Base-by-base conservation (phyloP, 345 rosid genomes). In the Dipteronia dyeriana region DNA sequence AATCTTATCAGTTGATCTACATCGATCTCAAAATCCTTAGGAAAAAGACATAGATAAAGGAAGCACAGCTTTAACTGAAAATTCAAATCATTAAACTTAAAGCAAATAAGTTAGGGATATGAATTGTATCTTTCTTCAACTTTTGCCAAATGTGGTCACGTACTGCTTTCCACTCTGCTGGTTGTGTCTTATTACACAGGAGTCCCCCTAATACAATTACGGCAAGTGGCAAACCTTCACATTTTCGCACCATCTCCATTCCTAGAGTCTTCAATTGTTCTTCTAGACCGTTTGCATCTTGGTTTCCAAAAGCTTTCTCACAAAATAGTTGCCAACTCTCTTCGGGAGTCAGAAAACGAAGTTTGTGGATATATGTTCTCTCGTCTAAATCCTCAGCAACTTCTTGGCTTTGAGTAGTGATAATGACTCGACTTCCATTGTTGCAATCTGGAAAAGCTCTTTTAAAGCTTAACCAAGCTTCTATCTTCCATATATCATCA, bases 31-130 rank as follows among this genome's bases (percentile, higher is more conserved):
- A 26, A 74, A 23, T 82, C 82, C 73, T 82, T 80, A 11, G 78
- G 85, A 39, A 79, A 82, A 53, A 62, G 79, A 9, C 78, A 79
- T 0, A 82, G 43, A 41, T 82, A 59, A 9, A 82, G 82, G 38
- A 79, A 82, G 60, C 85, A 82, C 11, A 76, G 54, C 29, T 82
- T 82, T 56, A 82, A 77, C 65, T 79, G 66, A 45, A 63, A 75
- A 14, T 79, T 71, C 70, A 82, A 66, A n/a, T 82, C 85, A 29
- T 75, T 66, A 75, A 82, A 43, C 85, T 82, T 70, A 82, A 66
- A 61, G 82, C 85, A 16, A 82, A 38, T 22, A 82, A 70, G 3
- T 75, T 79, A 20, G 80, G 65, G 25, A 82, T 79, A 2, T 79
- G 79, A 65, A 62, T 23, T 22, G 9, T 57, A 43, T 51, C 66